Conservation (phyloP, 495 filamentous ascomycete species). For the Penicillium nucicola region DNA sequence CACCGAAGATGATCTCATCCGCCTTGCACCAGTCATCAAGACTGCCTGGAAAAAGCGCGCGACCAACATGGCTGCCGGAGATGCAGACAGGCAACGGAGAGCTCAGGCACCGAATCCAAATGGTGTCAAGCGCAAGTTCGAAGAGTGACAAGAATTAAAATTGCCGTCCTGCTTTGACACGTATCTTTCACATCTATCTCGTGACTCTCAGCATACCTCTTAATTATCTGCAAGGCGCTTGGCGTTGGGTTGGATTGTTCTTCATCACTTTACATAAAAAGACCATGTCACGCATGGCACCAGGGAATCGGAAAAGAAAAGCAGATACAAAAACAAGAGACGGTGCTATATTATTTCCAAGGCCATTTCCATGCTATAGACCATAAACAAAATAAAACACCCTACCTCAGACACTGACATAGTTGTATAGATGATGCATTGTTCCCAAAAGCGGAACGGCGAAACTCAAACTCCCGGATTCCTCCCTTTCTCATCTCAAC, state of each 20-base stretch:
- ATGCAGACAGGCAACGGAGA: conserved; percentile 25
- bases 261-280: neutral
- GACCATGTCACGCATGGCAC: neutral
- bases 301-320: neutral
- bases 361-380: neutral
- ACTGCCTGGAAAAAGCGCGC: conserved; percentile 68
- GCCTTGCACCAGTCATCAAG: conserved; percentile 61
- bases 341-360: neutral
- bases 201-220: conserved; percentile 5
- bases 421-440: neutral
- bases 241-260: conserved; percentile 8
- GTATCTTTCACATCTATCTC: conserved; percentile 7
- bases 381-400: neutral
- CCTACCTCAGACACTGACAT: too few relatives aligned
- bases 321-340: neutral
- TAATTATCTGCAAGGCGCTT: conserved; percentile 19
- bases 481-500: conserved; percentile 4
- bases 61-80: conserved; percentile 23
- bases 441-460: neutral
- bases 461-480: conserved; percentile 1
- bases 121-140: conserved; percentile 47
- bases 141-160: conserved; percentile 32
- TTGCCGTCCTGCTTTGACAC: conserved; percentile 11
- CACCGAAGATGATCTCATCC: conserved; percentile 62
- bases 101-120: conserved; percentile 31